These are phyloP conservation scores for Gillenia trifoliata DNA, from an alignment of 306 rosid species.

Conservation along the genomic window DNA sequence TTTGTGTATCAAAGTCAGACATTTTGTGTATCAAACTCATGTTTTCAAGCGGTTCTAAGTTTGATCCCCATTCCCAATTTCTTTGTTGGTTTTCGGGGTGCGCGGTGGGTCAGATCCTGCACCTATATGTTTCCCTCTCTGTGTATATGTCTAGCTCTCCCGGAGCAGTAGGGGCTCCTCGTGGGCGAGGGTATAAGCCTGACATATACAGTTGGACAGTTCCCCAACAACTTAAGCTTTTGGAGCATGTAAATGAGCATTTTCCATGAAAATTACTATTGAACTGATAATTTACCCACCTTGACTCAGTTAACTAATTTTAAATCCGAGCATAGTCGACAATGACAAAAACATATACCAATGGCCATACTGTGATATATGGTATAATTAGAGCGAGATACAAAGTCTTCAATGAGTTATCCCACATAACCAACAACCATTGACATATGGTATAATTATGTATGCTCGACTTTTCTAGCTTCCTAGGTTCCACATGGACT, in stretches of 20 bases:
- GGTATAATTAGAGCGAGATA: neutral
- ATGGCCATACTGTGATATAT: neutral
- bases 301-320: neutral
- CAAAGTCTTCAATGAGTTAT: neutral
- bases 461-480: neutral
- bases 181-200: neutral
- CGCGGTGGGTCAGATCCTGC: neutral
- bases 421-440: neutral
- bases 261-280: neutral
- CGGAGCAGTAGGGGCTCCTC: neutral
- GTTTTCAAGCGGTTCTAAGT: neutral
- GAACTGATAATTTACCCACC: neutral
- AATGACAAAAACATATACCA: neutral
- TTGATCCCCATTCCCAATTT: neutral
- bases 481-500: neutral
- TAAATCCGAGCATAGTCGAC: neutral
- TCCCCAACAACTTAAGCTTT: neutral
- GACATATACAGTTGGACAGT: neutral
- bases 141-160: neutral
- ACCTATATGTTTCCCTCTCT: neutral
- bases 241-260: neutral
- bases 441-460: neutral
- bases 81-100: neutral
- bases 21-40: too few relatives aligned
- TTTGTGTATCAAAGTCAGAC: too few relatives aligned